phyloP scores from a whole-genome alignment of 129 eudicot genomes.

The Chrysanthemum makinoi region DNA sequence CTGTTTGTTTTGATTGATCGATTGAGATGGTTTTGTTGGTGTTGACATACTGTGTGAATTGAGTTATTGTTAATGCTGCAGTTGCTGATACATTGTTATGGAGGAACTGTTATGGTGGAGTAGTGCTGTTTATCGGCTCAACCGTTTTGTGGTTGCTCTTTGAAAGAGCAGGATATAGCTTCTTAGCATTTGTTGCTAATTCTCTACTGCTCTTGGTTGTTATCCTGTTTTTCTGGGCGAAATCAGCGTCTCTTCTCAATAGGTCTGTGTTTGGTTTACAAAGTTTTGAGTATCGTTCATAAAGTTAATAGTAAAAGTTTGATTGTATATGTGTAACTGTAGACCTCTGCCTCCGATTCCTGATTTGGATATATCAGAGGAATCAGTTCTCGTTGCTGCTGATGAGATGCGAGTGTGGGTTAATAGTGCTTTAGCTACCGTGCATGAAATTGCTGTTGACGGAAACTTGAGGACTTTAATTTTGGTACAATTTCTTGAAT shows the following conservation, averaged over 20 bases:
- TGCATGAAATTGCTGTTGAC: conserved; percentile 69
- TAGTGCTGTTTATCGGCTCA: conserved; percentile 43
- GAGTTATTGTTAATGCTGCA: conserved; percentile 36
- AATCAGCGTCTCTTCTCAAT: conserved; percentile 85
- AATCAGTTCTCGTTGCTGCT: conserved; percentile 49
- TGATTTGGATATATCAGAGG: conserved; percentile 74
- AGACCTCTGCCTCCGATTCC: conserved; percentile 96
- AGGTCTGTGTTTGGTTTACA: conserved; percentile 39
- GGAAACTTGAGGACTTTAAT: conserved; percentile 60
- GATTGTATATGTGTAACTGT: conserved; percentile 16
- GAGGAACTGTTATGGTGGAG: conserved; percentile 56
- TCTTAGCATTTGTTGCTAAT: conserved; percentile 54
- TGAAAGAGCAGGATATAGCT: conserved; percentile 66
- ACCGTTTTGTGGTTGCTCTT: conserved; percentile 70
- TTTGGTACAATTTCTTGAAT: conserved; percentile 43
- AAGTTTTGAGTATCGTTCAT: background rate
- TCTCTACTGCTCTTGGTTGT: conserved; percentile 61
- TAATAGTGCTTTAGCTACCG: conserved; percentile 49
- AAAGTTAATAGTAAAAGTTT: background rate
- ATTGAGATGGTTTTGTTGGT: background rate
- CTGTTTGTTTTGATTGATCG: background rate
- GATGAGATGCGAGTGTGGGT: conserved; percentile 56
- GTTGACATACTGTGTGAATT: background rate
- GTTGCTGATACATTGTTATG: conserved; percentile 91
- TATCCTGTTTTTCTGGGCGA: conserved; percentile 91